These are phyloP conservation scores for Amauroascus verrucosus DNA, from an alignment of 2,329 filamentous ascomycete genomes.

Conservation along the genomic window DNA sequence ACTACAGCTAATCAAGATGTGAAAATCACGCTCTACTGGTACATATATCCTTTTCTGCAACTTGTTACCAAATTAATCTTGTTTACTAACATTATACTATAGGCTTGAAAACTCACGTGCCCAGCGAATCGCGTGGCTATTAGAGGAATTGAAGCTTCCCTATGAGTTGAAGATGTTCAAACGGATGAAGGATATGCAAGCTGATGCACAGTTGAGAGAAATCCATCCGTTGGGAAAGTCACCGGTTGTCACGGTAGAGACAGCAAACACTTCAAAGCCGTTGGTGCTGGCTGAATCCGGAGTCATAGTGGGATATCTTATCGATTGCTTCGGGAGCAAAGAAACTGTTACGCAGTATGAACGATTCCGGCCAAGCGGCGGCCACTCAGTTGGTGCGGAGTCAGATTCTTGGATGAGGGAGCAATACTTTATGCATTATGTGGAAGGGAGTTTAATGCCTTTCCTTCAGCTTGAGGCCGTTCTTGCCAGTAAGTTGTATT, in stretches of 20 bases:
- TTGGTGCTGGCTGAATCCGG: conserved; percentile 70
- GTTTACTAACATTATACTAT: neutral
- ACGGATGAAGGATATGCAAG: conserved; percentile 51
- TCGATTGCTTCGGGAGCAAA: conserved; percentile 50
- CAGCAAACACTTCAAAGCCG: conserved; percentile 37
- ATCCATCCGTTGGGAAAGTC: conserved; percentile 82
- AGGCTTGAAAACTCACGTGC: conserved; percentile 78
- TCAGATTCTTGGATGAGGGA: conserved; percentile 52
- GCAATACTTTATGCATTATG: conserved; percentile 68
- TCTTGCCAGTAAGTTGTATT: conserved; percentile 40
- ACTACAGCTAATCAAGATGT: conserved; percentile 26
- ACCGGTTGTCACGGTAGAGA: conserved; percentile 60
- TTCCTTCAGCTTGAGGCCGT: conserved; percentile 56
- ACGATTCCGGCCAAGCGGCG: conserved; percentile 44
- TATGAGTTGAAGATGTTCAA: conserved; percentile 76
- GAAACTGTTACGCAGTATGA: conserved; percentile 25
- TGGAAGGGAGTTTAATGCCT: conserved; percentile 74
- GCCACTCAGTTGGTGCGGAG: conserved; percentile 48
- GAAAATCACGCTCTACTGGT: conserved; percentile 58
- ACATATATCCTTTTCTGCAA: conserved; percentile 15
- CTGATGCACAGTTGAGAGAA: conserved; percentile 63
- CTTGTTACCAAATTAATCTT: too few species aligned
- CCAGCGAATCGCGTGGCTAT: conserved; percentile 74
- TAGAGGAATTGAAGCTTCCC: conserved; percentile 68
- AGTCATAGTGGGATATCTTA: conserved; percentile 70